These are phyloP conservation scores for Hypoxylon fragiforme DNA, from an alignment of 495 filamentous ascomycete genomes.

Conservation along the genomic window DNA sequence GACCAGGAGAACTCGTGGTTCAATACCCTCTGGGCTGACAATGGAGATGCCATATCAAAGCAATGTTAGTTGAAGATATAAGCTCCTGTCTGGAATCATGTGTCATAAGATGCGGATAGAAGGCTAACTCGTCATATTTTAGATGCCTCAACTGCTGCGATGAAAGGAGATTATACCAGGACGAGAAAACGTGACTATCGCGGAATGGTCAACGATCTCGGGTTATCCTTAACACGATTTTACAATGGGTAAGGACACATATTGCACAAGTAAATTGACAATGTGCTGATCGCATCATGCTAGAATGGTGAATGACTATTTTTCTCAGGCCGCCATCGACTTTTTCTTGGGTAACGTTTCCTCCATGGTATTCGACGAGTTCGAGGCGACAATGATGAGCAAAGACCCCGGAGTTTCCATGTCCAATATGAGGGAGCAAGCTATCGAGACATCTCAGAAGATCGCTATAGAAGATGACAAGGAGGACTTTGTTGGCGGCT, in stretches of 20 bases:
- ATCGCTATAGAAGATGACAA: constrained; percentile 81
- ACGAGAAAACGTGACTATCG: constrained; percentile 87
- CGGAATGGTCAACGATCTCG: constrained; percentile 93
- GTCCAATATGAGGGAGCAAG: constrained; percentile 77
- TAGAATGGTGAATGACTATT: constrained; percentile 95
- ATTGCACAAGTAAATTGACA: background rate
- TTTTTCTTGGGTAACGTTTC: constrained; percentile 90
- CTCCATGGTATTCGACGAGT: constrained; percentile 82
- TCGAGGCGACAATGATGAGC: constrained; percentile 83
- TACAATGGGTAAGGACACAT: constrained; percentile 55
- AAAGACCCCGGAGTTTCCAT: constrained; percentile 87
- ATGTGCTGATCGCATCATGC: constrained; percentile 47
- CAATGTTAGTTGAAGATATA: constrained; percentile 46
- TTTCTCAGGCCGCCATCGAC: constrained; percentile 91
- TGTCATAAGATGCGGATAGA: background rate
- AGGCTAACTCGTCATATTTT: constrained; percentile 6
- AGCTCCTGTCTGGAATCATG: background rate
- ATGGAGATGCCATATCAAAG: constrained; percentile 75
- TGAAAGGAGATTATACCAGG: constrained; percentile 94
- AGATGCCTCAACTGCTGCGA: constrained; percentile 84
- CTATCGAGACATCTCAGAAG: constrained; percentile 81
- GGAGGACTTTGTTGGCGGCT: constrained; percentile 83
- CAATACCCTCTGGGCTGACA: constrained; percentile 94
- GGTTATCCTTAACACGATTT: constrained; percentile 76
- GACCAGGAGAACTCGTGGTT: constrained; percentile 86